Evolutionary conservation across 208 protist species (phyloP).

Genomic region (Leishmania amazonensis): DNA sequence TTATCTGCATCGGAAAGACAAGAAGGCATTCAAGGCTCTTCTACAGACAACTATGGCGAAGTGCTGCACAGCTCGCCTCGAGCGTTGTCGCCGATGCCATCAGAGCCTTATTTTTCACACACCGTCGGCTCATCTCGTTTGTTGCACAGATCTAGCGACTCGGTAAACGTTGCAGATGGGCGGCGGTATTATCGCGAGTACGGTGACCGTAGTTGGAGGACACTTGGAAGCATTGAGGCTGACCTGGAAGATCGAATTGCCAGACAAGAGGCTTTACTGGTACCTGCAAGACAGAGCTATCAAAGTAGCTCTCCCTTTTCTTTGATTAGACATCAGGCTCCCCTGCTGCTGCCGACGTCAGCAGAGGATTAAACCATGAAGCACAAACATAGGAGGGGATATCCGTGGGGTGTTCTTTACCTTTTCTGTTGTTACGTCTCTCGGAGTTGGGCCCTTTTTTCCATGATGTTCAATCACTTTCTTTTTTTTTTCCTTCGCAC

Average conservation of each 20-base stretch:
- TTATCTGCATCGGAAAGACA: neutral
- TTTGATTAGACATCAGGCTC: neutral
- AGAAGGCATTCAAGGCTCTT: neutral
- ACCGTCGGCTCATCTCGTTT: neutral
- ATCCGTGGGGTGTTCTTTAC: neutral
- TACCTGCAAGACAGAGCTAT: neutral
- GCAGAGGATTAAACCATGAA: neutral
- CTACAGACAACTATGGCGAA: neutral
- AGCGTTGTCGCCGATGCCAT: neutral
- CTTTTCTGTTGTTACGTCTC: neutral
- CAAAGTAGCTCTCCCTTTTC: neutral
- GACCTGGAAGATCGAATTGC: slow-evolving; percentile 9
- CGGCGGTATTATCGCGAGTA: neutral
- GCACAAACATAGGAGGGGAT: neutral
- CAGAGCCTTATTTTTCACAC: neutral
- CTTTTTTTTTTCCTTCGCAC: neutral
- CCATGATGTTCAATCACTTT: neutral
- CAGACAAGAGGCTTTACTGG: neutral
- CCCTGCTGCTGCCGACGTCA: neutral
- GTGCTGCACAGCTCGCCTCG: neutral
- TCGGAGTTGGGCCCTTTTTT: neutral
- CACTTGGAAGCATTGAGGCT: neutral
- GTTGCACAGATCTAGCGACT: neutral
- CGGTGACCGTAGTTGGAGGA: neutral
- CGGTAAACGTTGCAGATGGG: neutral